phyloP scores from a whole-genome alignment of 495 filamentous ascomycete species.

The Trichodelitschia bisporula region DNA sequence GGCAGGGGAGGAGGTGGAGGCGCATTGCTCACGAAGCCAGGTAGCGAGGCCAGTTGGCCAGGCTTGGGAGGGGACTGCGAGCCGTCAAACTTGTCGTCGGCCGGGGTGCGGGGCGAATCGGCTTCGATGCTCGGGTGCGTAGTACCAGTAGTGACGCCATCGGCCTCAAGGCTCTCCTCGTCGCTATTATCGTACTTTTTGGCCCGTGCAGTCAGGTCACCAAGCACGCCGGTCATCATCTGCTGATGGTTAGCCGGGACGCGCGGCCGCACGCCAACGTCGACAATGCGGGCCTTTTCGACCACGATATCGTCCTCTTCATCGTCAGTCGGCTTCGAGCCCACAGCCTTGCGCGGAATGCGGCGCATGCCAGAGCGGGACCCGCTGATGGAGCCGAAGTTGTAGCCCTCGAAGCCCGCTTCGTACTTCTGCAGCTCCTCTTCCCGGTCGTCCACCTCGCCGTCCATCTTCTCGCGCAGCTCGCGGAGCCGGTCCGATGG shows the following conservation, averaged over 20 bases:
- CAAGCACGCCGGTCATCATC: constrained; percentile 43
- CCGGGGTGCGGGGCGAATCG: constrained; percentile 42
- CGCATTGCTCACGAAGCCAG: constrained; percentile 18
- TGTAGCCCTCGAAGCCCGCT: no score
- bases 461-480: constrained; percentile 87
- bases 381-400: constrained; percentile 20
- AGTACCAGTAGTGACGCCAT: constrained; percentile 52
- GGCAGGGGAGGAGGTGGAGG: constrained; percentile 27
- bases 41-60: constrained; percentile 18
- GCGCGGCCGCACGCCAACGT: constrained; percentile 39
- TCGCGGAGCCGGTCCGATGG: constrained; percentile 84
- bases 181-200: constrained; percentile 46
- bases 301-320: constrained; percentile 18
- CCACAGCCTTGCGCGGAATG: constrained; percentile 4
- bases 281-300: constrained; percentile 19
- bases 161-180: constrained; percentile 35
- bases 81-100: constrained; percentile 26
- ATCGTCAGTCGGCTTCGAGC: constrained; percentile 12
- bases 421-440: constrained; percentile 10
- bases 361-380: constrained; percentile 20
- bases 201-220: constrained; percentile 60
- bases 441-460: constrained; percentile 18
- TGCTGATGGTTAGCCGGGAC: constrained; percentile 36
- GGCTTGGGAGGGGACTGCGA: constrained; percentile 20
- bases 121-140: constrained; percentile 56